Conservation (phyloP, 331 rosid species). For the Spiraea crenata region DNA sequence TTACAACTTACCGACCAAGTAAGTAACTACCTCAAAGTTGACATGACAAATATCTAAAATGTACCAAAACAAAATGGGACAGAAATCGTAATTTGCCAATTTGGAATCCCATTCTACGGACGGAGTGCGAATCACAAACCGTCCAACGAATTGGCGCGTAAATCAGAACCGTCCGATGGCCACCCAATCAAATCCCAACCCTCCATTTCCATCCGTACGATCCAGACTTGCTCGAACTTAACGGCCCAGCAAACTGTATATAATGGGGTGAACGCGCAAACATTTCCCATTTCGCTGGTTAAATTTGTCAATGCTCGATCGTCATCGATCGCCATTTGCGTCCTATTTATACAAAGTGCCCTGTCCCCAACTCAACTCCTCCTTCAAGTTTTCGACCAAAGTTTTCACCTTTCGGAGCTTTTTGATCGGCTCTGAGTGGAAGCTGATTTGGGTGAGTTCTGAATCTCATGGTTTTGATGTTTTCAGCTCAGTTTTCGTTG, state of each 20-base stretch:
- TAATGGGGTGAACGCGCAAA: conserved; percentile 21
- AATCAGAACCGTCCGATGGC: no score
- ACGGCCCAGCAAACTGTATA: conserved; percentile 39
- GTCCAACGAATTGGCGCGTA: no score
- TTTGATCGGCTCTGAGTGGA: conserved; percentile 24
- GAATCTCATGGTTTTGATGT: conserved; percentile 15
- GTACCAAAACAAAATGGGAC: no score
- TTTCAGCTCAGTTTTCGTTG: conserved; percentile 5
- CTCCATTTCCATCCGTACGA: conserved; percentile 3
- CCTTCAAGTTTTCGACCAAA: not conserved
- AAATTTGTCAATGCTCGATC: conserved; percentile 32
- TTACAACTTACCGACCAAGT: no score
- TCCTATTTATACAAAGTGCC: conserved; percentile 25
- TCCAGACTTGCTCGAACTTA: conserved; percentile 6
- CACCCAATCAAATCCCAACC: not conserved
- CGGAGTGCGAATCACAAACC: no score
- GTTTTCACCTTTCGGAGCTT: conserved; percentile 20
- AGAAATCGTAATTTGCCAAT: no score
- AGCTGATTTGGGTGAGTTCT: conserved; percentile 35
- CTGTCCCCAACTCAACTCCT: not conserved
- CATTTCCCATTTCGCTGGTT: conserved; percentile 7
- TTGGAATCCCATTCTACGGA: no score
- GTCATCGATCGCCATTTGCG: conserved; percentile 47
- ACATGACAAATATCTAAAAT: no score
- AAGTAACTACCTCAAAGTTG: no score